Evolutionary conservation across 495 filamentous ascomycete genomes (phyloP), one percentile per base, ranked within the genome.

Genomic region (Friedmanniomyces simplex): DNA sequence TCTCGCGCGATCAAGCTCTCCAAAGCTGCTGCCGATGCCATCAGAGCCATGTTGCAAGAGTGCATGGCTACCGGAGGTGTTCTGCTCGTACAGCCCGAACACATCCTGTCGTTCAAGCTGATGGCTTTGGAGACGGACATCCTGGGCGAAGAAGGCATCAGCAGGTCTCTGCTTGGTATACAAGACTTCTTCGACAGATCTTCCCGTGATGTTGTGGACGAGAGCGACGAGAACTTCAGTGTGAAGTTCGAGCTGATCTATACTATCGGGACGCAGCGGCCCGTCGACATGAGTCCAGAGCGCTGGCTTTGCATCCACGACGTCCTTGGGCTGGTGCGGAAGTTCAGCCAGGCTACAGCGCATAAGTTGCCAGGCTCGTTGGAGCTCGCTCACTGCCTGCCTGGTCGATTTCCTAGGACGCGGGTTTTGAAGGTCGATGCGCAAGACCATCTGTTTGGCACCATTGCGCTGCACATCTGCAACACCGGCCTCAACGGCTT

Each of bases 71-170:
- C 50, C 3, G 73, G 78, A 2, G 82, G 78, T 0, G 68, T 87
- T 34, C 69, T 88, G 8, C 59, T 88, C 0, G 66, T 78, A 0
- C 78, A 85, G 24, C 86, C 86, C 0, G 86, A 89, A 63, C 84
- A 89, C 55, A 66, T 87, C 0, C 73, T 88, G 0, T 89, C 85
- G 0, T 82, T 88, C 61, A 75, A 82, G 60, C 69, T 89, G 12
- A 82, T 82, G 73, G 83, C 79, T 0, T 64, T 84, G 1, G 82
- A 89, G 51, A 65, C 65, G 28, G 62, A 73, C 3, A 42, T 61
- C 1, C 26, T 66, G 71, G 28, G 64, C 37, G 7, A 66, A 59
- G 6, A 63, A 55, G 28, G 14, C 25, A 1, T 63, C 25, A 66
- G 54, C 11, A 13, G 24, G 10, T 41, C 49, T 16, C 49, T 71